A percentile compares a stretch with the other conserved stretches of the same genome.
Conservation (phyloP, 2,329 filamentous ascomycete genomes). For the Fusarium duplospermum region DNA sequence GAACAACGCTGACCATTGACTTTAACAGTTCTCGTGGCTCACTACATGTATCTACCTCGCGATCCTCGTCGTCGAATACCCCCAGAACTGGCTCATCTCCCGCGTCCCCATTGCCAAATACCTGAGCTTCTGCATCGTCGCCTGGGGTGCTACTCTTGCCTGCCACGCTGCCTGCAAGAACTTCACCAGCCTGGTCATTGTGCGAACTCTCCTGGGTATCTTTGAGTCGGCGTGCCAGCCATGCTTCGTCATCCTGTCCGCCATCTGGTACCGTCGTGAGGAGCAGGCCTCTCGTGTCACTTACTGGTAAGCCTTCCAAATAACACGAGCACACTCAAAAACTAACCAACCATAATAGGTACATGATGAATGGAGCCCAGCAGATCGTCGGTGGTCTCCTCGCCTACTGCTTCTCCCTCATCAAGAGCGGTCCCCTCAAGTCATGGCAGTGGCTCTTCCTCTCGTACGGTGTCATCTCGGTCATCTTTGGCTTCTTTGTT, state of each 20-base stretch:
- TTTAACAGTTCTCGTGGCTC: constrained; percentile 74
- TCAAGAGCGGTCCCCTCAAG: constrained; percentile 64
- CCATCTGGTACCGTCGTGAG: constrained; percentile 77
- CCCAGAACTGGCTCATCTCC: constrained; percentile 69
- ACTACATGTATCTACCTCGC: constrained; percentile 80
- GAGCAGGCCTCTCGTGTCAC: constrained; percentile 75
- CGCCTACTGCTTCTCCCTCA: constrained; percentile 71
- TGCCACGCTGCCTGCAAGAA: constrained; percentile 70
- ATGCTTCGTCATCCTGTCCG: constrained; percentile 72
- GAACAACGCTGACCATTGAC: constrained; percentile 1
- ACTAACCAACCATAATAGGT: constrained; percentile 47
- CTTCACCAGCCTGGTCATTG: constrained; percentile 68
- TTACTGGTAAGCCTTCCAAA: constrained; percentile 58
- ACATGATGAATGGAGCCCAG: constrained; percentile 81
- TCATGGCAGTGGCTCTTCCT: constrained; percentile 79
- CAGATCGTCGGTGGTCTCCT: constrained; percentile 78
- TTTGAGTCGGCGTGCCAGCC: constrained; percentile 79
- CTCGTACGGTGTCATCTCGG: constrained; percentile 70
- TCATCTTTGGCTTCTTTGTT: constrained; percentile 73
- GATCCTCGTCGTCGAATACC: constrained; percentile 77
- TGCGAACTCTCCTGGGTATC: constrained; percentile 75
- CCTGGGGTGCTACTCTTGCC: constrained; percentile 71
- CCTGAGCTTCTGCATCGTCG: constrained; percentile 70
- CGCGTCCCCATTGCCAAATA: constrained; percentile 76
- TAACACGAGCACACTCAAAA: background rate